A percentile compares a stretch with the other conserved stretches of the same genome.
Conservation (phyloP, 2,329 filamentous ascomycete genomes). For the Colletotrichum theobromicola region DNA sequence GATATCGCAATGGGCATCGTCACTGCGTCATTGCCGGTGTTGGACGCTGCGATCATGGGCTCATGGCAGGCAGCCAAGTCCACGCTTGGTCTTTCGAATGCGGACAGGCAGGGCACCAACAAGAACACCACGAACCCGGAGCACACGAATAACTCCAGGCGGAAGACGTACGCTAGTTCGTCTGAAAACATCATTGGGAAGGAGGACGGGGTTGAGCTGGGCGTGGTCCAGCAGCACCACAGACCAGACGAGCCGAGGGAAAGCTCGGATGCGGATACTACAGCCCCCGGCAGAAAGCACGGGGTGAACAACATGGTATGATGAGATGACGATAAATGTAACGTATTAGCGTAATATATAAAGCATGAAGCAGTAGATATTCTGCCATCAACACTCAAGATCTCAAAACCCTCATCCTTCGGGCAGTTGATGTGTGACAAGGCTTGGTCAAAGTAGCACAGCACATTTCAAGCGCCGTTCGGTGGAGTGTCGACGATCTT, state of each 20-base stretch:
- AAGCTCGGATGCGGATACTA: not conserved
- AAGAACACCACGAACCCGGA: not conserved
- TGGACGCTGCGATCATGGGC: conserved; percentile 26
- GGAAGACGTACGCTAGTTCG: not conserved
- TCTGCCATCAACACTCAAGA: not conserved
- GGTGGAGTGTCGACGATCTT: not conserved
- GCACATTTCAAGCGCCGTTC: not conserved
- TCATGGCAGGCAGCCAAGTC: conserved; percentile 13
- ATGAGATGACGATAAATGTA: not conserved
- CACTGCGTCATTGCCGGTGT: conserved; percentile 32
- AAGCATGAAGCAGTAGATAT: not conserved
- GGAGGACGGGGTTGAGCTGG: conserved; percentile 6
- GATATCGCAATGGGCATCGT: conserved; percentile 32
- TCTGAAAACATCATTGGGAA: not conserved
- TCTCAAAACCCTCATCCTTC: not conserved
- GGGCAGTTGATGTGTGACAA: not conserved
- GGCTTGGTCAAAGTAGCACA: not conserved
- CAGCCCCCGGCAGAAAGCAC: not conserved
- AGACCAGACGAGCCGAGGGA: not conserved
- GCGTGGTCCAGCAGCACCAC: not conserved
- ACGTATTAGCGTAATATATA: not conserved
- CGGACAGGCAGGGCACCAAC: not conserved
- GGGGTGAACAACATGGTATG: conserved; percentile 2
- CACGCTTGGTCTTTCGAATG: not conserved
- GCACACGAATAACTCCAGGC: not conserved